Percentiles rank a stretch among this genome's conserved stretches.
phyloP scores from a whole-genome alignment of 441 rosid species.

The Syzygium syzygioides region DNA sequence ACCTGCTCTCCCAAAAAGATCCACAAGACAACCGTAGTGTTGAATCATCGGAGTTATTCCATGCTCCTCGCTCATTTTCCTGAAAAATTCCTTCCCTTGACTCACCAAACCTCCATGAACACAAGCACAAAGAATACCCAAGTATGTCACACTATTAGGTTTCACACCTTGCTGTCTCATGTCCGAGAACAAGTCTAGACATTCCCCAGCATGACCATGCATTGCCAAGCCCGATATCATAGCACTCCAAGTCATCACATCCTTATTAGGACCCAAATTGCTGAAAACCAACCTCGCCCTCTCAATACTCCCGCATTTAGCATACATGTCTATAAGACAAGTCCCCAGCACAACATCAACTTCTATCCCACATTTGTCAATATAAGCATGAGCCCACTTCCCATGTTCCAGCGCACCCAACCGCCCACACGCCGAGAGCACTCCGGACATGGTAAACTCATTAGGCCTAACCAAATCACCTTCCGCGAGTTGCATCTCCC shows the following conservation, averaged over 20 bases:
- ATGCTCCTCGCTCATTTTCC: background rate
- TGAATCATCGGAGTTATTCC: background rate
- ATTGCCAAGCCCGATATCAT: slow-evolving; percentile 7
- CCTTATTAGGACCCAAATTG: slow-evolving; percentile 10
- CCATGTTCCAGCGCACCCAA: slow-evolving; percentile 10
- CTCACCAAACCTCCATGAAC: slow-evolving; percentile 7
- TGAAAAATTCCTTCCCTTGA: background rate
- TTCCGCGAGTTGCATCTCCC: background rate
- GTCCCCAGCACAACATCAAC: slow-evolving; percentile 6
- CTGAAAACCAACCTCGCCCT: slow-evolving; percentile 1
- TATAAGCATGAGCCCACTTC: slow-evolving; percentile 6
- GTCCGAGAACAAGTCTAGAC: background rate
- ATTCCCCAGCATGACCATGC: slow-evolving; percentile 1
- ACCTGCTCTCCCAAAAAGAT: slow-evolving; percentile 8
- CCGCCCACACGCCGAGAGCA: background rate
- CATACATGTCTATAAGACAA: slow-evolving; percentile 5
- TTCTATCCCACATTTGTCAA: slow-evolving; percentile 2
- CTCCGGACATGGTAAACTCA: background rate
- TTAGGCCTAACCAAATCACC: slow-evolving; percentile 3
- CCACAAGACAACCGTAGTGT: slow-evolving; percentile 8
- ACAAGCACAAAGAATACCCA: slow-evolving; percentile 3
- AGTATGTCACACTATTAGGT: background rate
- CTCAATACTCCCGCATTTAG: slow-evolving; percentile 6
- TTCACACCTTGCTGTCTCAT: background rate
- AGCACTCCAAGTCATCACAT: slow-evolving; percentile 5